Evolutionary conservation across 2,329 filamentous ascomycete species (phyloP), one percentile per base, ranked within the genome.

Genomic region (Zymoseptoria passerinii): DNA sequence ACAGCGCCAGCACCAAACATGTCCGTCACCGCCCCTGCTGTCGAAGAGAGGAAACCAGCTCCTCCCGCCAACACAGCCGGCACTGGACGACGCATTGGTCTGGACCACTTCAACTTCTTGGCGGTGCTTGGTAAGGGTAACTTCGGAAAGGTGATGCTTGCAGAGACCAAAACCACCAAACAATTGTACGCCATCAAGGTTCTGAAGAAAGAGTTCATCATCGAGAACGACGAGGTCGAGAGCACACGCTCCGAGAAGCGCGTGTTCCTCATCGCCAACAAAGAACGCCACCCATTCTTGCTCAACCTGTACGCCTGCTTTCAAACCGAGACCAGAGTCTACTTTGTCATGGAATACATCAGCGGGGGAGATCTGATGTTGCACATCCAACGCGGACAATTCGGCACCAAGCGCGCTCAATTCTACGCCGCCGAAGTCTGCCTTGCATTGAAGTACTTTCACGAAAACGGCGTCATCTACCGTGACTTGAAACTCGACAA

Each of bases 331-430:
- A 99, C 94, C 6, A 82, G 94, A 67, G 92, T 99, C 20, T 99
- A 99, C 78, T 99, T 99, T 71, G 94, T 99, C 64, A 97, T 97
- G 92, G 94, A 99, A 77, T 99, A 99, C 73, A 90, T 99, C 63
- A 96, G 91, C 71, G 94, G 94, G 78, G 94, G 94, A 78, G 94
- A 99, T 81, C 76, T 99, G 72, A 99, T 99, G 94, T 80, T 97
- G 76, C 94, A 99, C 77, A 99, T 99, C 72, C 94, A 99, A 74
- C 86, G 94, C 60, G 92, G 92, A 18, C 90, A 95, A 71, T 99
- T 99, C 70, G 92, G 92, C 58, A 89, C 91, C 6, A 97, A 96
- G 77, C 85, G 94, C 66, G 92, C 94, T 64, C 94, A 99, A 67
- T 99, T 99, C 74, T 99, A 99, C 71, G 95, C 94, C 52, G 91